A percentile compares a stretch with the other conserved stretches of the same genome.
Evolutionary conservation across 1,139 yeast species (phyloP).

Genomic region (Candida sp.): DNA sequence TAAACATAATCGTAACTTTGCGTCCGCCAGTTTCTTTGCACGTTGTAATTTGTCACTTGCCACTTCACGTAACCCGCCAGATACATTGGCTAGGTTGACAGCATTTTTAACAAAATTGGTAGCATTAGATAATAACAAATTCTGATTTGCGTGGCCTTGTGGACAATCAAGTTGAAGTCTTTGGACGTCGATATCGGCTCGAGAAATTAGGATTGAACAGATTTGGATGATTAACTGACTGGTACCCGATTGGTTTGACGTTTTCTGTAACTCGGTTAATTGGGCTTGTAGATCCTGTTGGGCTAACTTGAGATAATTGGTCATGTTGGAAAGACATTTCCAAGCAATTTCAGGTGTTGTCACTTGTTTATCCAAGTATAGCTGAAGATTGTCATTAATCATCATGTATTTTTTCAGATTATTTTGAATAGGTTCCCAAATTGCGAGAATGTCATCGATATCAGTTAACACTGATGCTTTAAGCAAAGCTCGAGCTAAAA

Average conservation of each 20-base stretch:
- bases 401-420: constrained; percentile 34
- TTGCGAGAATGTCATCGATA: constrained; percentile 13
- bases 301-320: constrained; percentile 32
- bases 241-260: constrained; percentile 19
- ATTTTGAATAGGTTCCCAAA: constrained; percentile 27
- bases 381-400: constrained; percentile 43
- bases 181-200: constrained; percentile 53
- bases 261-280: constrained; percentile 13
- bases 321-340: constrained; percentile 38
- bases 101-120: constrained; percentile 45
- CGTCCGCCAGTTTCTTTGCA: constrained; percentile 41
- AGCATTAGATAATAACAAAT: constrained; percentile 33
- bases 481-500: constrained; percentile 21
- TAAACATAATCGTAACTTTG: constrained; percentile 43
- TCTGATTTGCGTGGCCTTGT: constrained; percentile 24
- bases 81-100: constrained; percentile 38
- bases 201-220: constrained; percentile 41
- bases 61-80: constrained; percentile 52
- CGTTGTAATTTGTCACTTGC: constrained; percentile 40
- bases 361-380: constrained; percentile 36
- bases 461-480: constrained; percentile 16
- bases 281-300: constrained; percentile 26
- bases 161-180: constrained; percentile 32
- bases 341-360: constrained; percentile 24
- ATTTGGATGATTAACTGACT: constrained; percentile 39